Evolutionary conservation across 768 basidiomycete genomes (phyloP).

Genomic region (Russula compacta): DNA sequence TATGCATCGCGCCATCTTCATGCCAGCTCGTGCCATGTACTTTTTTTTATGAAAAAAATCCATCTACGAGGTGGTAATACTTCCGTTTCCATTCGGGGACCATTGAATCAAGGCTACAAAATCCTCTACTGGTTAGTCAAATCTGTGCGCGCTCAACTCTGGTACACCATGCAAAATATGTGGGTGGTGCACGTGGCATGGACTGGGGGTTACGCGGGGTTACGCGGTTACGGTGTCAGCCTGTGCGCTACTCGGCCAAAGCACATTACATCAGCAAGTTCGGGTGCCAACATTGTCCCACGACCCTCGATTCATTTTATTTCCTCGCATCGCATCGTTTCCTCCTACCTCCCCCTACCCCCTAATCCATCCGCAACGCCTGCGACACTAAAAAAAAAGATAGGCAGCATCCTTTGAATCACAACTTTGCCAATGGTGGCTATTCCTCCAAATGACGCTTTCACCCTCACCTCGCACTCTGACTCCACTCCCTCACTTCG

Average conservation of each 20-base stretch:
- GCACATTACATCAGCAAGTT: not conserved
- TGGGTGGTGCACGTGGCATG: no score
- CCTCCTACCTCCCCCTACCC: not conserved
- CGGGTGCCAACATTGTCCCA: not conserved
- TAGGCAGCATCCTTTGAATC: not conserved
- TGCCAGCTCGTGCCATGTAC: conserved; percentile 3
- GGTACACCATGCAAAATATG: no score
- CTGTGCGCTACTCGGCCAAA: no score
- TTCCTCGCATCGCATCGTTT: not conserved
- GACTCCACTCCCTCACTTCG: conserved; percentile 18
- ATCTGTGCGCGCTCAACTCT: no score
- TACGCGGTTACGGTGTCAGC: no score
- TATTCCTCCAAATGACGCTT: conserved; percentile 19
- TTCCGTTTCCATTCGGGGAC: not conserved
- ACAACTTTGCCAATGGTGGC: conserved; percentile 3
- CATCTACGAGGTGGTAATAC: not conserved
- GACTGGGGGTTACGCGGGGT: no score
- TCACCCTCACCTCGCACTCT: conserved; percentile 17
- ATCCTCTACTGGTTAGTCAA: no score
- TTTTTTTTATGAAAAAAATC: not conserved
- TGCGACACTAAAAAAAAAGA: not conserved
- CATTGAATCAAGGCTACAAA: no score
- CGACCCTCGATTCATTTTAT: not conserved
- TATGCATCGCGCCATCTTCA: conserved; percentile 1
- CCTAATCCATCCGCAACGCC: not conserved